These are phyloP conservation scores for Discostella stelligeroides DNA, from an alignment of 108 stramenopile species.

Conservation along the genomic window DNA sequence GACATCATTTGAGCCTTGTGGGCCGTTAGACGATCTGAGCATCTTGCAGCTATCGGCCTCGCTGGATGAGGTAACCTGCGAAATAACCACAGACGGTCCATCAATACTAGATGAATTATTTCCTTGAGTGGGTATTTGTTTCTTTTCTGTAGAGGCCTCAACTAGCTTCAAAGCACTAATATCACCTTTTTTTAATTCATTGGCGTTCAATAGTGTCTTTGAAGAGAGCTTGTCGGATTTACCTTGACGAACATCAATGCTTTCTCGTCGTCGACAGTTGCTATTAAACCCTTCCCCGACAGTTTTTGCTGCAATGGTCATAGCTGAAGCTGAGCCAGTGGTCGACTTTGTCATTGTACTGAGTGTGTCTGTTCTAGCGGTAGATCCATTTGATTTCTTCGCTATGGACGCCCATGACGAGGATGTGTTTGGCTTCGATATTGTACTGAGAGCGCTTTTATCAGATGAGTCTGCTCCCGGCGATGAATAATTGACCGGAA, in stretches of 20 bases:
- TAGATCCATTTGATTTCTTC: conserved; percentile 51
- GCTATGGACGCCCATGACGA: conserved; percentile 74
- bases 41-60: conserved; percentile 6
- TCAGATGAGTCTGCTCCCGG: conserved; percentile 11
- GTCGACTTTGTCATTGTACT: conserved; percentile 32
- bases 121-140: conserved; percentile 21
- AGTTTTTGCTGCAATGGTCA: conserved; percentile 16
- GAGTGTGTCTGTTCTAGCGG: conserved; percentile 35
- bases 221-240: background rate
- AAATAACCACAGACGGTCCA: conserved; percentile 17
- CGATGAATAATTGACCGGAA: background rate
- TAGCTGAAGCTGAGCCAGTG: conserved; percentile 16
- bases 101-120: conserved; percentile 14
- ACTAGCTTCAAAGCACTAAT: background rate
- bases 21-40: conserved; percentile 45
- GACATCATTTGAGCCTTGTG: conserved; percentile 84
- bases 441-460: conserved; percentile 23
- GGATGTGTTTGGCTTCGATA: conserved; percentile 36
- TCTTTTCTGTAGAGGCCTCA: conserved; percentile 8
- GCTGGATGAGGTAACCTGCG: conserved; percentile 27
- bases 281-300: conserved; percentile 20
- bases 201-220: conserved; percentile 9
- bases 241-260: conserved; percentile 13
- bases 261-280: conserved; percentile 36
- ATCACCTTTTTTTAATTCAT: conserved; percentile 3